Percentiles rank a stretch among this genome's conserved stretches.
Evolutionary conservation across 495 filamentous ascomycete species (phyloP).

Genomic region (Antarctomyces pellizariae): DNA sequence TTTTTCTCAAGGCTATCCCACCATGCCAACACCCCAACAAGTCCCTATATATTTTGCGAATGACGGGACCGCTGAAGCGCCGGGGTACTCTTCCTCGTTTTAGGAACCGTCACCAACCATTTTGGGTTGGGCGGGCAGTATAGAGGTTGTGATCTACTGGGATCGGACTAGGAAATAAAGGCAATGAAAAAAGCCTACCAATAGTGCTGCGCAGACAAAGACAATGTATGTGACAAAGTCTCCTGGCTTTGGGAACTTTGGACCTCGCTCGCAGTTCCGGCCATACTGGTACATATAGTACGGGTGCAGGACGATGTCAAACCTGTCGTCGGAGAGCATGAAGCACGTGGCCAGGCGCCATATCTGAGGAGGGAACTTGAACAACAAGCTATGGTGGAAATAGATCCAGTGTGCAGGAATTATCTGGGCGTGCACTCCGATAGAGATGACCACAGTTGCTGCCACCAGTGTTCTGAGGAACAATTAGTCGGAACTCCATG

Average conservation of each 20-base stretch:
- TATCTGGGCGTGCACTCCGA: slow-evolving; percentile 14
- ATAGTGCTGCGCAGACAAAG: slow-evolving; percentile 31
- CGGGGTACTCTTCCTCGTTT: slow-evolving; percentile 92
- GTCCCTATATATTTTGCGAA: slow-evolving; percentile 55
- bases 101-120: slow-evolving; percentile 90
- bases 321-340: slow-evolving; percentile 36
- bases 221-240: slow-evolving; percentile 44
- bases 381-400: slow-evolving; percentile 30
- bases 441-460: slow-evolving; percentile 8
- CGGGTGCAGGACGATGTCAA: slow-evolving; percentile 57
- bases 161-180: slow-evolving; percentile 8
- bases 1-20: slow-evolving; percentile 79
- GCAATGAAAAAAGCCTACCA: slow-evolving; percentile 27
- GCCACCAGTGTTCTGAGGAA: slow-evolving; percentile 11
- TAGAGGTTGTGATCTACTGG: slow-evolving; percentile 42
- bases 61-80: slow-evolving; percentile 45
- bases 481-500: slow-evolving; percentile 11
- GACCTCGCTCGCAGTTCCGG: slow-evolving; percentile 32
- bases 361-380: slow-evolving; percentile 40
- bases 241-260: slow-evolving; percentile 36
- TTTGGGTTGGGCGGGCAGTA: slow-evolving; percentile 82
- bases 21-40: slow-evolving; percentile 62
- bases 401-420: slow-evolving; percentile 27
- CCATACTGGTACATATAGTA: slow-evolving; percentile 56
- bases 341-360: slow-evolving; percentile 52